These are phyloP conservation scores for Uromyces viciae-fabae DNA, from an alignment of 1,284 basidiomycete species.

Conservation along the genomic window DNA sequence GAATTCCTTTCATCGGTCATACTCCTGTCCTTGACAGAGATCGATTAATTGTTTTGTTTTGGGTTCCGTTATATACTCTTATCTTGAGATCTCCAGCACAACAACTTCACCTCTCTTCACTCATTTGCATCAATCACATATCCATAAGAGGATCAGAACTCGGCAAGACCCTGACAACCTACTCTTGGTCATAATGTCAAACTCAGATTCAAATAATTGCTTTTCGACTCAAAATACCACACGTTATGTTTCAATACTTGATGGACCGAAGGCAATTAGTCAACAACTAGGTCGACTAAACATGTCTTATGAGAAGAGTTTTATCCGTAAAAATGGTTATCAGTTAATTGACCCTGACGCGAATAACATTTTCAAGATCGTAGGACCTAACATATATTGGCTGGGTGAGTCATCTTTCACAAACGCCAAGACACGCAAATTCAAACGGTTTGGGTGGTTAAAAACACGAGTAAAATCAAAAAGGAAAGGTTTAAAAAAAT, in stretches of 20 bases:
- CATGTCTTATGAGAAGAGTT: background rate
- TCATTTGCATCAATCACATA: too few species aligned
- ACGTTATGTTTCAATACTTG: background rate
- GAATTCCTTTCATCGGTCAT: too few species aligned
- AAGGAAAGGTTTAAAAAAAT: background rate
- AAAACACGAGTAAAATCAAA: too few species aligned
- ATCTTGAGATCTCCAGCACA: too few species aligned
- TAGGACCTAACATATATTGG: constrained; percentile 55
- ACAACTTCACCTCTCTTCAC: too few species aligned
- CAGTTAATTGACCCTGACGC: constrained; percentile 3
- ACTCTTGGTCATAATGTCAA: constrained; percentile 21
- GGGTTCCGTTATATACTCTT: too few species aligned
- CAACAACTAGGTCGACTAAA: background rate
- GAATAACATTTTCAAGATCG: constrained; percentile 47
- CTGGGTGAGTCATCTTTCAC: constrained; percentile 49
- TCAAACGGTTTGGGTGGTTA: too few species aligned
- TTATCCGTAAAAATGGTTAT: constrained; percentile 4
- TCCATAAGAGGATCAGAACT: too few species aligned
- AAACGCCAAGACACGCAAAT: background rate
- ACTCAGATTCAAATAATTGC: constrained; percentile 17
- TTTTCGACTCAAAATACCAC: constrained; percentile 18
- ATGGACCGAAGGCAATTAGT: background rate
- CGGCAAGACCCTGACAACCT: too few species aligned
- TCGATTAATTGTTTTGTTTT: too few species aligned
- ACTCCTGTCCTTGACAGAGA: too few species aligned